Conservation (phyloP, 148 eudicot genomes). For the Simmondsia chinensis region DNA sequence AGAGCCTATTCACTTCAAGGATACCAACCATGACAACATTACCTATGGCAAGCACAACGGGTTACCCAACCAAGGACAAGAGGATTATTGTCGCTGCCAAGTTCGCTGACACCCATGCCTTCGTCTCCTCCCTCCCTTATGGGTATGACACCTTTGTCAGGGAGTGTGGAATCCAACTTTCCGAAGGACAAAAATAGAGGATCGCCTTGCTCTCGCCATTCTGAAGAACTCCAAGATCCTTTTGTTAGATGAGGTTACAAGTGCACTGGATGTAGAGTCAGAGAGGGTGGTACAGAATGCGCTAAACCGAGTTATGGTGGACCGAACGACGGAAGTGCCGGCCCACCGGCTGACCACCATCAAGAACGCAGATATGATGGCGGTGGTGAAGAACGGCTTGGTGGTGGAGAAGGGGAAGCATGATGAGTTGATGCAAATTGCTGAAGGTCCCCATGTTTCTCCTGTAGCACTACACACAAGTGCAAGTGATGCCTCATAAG, state of each 20-base stretch:
- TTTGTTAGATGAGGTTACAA: conserved; percentile 78
- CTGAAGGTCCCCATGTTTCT: conserved; percentile 64
- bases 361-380: conserved; percentile 57
- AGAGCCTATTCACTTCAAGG: conserved; percentile 80
- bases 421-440: conserved; percentile 46
- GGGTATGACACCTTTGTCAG: conserved; percentile 83
- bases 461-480: conserved; percentile 39
- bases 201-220: conserved; percentile 70
- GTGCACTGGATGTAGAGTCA: conserved; percentile 76
- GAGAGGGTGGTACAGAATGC: conserved; percentile 77
- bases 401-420: conserved; percentile 73
- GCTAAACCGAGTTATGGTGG: conserved; percentile 54
- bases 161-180: conserved; percentile 67
- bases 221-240: conserved; percentile 61
- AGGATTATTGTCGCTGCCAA: conserved; percentile 58
- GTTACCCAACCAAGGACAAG: conserved; percentile 40
- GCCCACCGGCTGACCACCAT: conserved; percentile 63
- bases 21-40: conserved; percentile 65
- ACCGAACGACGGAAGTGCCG: conserved; percentile 66
- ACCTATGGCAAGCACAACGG: conserved; percentile 64
- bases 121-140: conserved; percentile 57
- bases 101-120: conserved; percentile 57
- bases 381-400: conserved; percentile 60
- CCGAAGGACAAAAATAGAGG: conserved; percentile 83
- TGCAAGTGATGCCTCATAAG: conserved; percentile 1